A percentile compares a stretch with the other conserved stretches of the same genome.
Evolutionary conservation across 768 basidiomycete genomes (phyloP).

Genomic region (Gloeopeniophorella convolvens): DNA sequence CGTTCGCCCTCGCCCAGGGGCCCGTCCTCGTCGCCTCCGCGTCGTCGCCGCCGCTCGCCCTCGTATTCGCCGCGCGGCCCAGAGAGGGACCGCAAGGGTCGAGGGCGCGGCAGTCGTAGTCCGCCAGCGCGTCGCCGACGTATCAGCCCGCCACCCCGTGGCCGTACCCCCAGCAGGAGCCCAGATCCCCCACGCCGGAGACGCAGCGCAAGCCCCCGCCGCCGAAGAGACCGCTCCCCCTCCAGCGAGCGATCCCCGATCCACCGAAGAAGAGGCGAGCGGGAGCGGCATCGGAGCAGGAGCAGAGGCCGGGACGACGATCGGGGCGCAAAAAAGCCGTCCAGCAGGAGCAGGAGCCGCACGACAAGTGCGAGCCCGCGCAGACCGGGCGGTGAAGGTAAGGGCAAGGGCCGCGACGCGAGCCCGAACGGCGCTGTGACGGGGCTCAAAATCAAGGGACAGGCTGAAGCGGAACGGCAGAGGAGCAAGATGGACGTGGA

Average conservation of each 20-base stretch:
- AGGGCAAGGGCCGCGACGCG: conserved; percentile 21
- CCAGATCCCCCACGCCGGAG: conserved; percentile 36
- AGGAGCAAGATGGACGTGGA: conserved; percentile 48
- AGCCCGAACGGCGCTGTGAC: conserved; percentile 30
- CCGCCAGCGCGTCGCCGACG: conserved; percentile 38
- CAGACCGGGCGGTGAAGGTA: conserved; percentile 16
- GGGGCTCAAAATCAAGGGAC: conserved; percentile 74
- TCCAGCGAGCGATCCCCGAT: conserved; percentile 31
- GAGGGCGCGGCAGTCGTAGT: conserved; percentile 42
- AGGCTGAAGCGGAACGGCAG: conserved; percentile 46
- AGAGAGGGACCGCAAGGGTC: conserved; percentile 21
- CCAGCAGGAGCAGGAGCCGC: conserved; percentile 13
- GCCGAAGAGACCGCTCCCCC: conserved; percentile 25
- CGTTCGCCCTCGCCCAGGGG: conserved; percentile 17
- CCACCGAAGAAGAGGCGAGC: conserved; percentile 5
- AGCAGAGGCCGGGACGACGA: conserved; percentile 11
- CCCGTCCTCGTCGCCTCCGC: conserved; percentile 18
- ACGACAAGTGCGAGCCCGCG: conserved; percentile 10
- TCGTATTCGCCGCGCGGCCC: conserved; percentile 43
- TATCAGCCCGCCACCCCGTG: conserved; percentile 21
- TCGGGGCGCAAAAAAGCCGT: not conserved
- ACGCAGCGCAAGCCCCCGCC: conserved; percentile 38
- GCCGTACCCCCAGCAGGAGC: conserved; percentile 30
- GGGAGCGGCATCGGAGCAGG: conserved; percentile 11
- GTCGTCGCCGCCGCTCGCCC: conserved; percentile 39